These are phyloP conservation scores for Solanum chacoense DNA, from an alignment of 305 asterid species.

Conservation along the genomic window DNA sequence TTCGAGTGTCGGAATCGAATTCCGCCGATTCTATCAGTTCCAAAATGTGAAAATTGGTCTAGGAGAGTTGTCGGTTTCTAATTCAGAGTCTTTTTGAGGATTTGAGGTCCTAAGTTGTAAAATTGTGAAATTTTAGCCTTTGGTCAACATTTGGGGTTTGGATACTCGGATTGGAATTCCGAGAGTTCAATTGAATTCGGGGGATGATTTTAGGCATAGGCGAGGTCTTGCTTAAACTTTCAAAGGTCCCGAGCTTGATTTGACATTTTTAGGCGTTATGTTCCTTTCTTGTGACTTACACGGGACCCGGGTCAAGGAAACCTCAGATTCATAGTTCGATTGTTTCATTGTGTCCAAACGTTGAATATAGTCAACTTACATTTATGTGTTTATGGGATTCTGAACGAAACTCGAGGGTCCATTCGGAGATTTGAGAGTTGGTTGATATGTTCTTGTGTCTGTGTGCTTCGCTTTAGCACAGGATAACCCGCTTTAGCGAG, in stretches of 20 bases:
- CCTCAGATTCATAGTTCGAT: neutral
- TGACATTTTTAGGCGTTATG: neutral
- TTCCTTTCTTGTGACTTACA: neutral
- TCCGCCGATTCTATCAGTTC: neutral
- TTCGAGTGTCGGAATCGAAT: neutral
- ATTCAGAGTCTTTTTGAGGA: neutral
- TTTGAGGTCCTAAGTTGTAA: neutral
- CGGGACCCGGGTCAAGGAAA: neutral
- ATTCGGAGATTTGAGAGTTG: neutral
- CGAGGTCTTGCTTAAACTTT: neutral
- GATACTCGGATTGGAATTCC: no score
- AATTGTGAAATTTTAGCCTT: neutral
- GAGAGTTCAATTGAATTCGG: neutral
- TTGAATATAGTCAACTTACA: neutral
- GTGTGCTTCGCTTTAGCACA: neutral
- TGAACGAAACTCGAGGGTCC: no score
- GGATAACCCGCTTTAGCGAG: neutral
- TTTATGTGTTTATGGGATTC: neutral
- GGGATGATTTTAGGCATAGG: neutral
- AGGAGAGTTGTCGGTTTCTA: neutral
- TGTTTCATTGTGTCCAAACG: neutral
- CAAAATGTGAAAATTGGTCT: no score
- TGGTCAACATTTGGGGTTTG: neutral
- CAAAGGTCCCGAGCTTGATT: neutral
- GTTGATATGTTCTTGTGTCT: neutral